Base-by-base conservation (phyloP, 2,329 filamentous ascomycete species). In the Lasiodiplodia citricola region DNA sequence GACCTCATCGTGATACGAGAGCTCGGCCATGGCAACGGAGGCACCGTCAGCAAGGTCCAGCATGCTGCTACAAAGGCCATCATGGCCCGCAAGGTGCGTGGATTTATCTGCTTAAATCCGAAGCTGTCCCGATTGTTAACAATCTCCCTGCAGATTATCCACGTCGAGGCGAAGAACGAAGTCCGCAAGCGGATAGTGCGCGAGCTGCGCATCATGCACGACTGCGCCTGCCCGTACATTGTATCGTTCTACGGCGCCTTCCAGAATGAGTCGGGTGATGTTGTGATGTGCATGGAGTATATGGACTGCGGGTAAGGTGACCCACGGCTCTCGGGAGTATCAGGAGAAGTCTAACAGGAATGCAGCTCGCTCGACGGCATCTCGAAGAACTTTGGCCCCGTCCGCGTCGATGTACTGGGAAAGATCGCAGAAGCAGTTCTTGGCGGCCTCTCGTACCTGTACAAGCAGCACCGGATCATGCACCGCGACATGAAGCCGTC, bases 201-300 rank as follows among this genome's bases (percentile, higher is more conserved):
- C 79, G 96, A 99, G 80, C 88, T 99, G 65, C 94, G 97, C 79
- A 97, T 99, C 73, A 98, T 98, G 90, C 94, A 97, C 79, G 93
- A 96, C 76, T 99, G 96, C 82, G 96, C 97, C 77, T 97, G 93
- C 25, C 92, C 96, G 70, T 94, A 96, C 80, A 98, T 99, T 76
- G 96, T 99, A 70, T 97, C 92, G 67, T 99, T 97, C 81, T 98
- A 98, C 77, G 96, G 96, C 70, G 96, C 96, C 47, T 99, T 98
- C 78, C 88, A 98, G 77, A 98, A 97, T 78, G 92, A 96, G 77
- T 94, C 94, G 71, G 95, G 96, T 78, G 96, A 99, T 83, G 96
- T 99, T 69, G 96, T 98, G 74, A 95, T 99, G 91, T 99, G 96
- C 81, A 99, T 99, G 96, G 96, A 99, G 80, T 98, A 99, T 79